Conservation (phyloP, 2,329 filamentous ascomycete species). For the Aspergillus fructus region DNA sequence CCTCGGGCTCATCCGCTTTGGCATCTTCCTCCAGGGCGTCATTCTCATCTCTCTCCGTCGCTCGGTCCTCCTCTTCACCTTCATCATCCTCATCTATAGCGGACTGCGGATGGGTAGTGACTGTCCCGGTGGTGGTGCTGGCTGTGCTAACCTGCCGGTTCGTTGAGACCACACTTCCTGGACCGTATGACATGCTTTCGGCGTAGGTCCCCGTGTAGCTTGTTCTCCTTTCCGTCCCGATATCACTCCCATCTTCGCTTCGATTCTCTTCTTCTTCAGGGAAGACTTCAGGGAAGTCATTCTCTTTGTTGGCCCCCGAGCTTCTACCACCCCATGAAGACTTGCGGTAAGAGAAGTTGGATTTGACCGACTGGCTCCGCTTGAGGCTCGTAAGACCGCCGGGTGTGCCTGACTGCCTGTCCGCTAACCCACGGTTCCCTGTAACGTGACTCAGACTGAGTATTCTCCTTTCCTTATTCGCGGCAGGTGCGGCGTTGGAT, state of each 20-base stretch:
- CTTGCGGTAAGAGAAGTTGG: constrained; percentile 62
- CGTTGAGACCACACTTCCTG: constrained; percentile 41
- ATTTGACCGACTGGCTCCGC: constrained; percentile 75
- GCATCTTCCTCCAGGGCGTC: neutral
- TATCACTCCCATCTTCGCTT: constrained; percentile 51
- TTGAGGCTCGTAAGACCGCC: constrained; percentile 60
- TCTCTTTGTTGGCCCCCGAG: constrained; percentile 57
- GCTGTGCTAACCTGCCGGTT: constrained; percentile 42
- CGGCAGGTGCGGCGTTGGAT: constrained; percentile 48
- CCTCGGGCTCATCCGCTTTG: neutral
- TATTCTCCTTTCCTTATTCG: constrained; percentile 70
- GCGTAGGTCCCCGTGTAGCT: constrained; percentile 44
- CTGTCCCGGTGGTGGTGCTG: constrained; percentile 38
- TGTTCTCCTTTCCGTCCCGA: constrained; percentile 44
- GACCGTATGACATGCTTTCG: constrained; percentile 42
- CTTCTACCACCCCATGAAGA: constrained; percentile 64
- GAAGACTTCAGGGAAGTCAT: constrained; percentile 48
- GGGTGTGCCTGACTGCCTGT: constrained; percentile 35
- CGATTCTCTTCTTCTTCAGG: constrained; percentile 62
- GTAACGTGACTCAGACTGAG: constrained; percentile 88
- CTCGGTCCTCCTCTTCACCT: constrained; percentile 17
- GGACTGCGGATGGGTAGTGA: constrained; percentile 24
- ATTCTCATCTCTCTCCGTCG: constrained; percentile 8
- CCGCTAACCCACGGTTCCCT: constrained; percentile 56
- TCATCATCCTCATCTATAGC: constrained; percentile 26